A percentile compares a stretch with the other conserved stretches of the same genome.
Evolutionary conservation across 1,284 basidiomycete species (phyloP).

Genomic region (Pseudozyma pruni): DNA sequence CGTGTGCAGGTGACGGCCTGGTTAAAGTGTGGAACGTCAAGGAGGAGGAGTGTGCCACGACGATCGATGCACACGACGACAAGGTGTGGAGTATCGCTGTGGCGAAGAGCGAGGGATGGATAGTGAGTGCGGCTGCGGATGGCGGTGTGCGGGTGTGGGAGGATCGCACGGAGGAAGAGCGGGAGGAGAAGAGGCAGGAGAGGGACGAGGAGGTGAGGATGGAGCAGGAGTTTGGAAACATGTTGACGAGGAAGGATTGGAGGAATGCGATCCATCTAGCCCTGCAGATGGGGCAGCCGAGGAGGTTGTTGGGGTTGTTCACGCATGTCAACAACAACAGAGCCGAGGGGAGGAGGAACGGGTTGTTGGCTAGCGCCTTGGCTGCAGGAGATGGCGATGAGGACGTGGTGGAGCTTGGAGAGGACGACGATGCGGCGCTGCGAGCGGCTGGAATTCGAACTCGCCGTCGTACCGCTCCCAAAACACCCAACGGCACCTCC

Average conservation of each 20-base stretch:
- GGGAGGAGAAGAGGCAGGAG: conserved; percentile 69
- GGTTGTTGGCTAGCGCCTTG: conserved; percentile 5
- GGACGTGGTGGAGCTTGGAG: background rate
- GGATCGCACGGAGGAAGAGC: conserved; percentile 78
- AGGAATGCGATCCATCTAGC: conserved; percentile 89
- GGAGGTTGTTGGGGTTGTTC: conserved; percentile 85
- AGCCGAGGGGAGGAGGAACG: conserved; percentile 19
- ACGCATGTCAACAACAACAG: conserved; percentile 59
- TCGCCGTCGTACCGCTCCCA: background rate
- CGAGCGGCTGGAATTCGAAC: conserved; percentile 2
- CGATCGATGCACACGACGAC: conserved; percentile 92
- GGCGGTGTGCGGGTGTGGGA: conserved; percentile 92
- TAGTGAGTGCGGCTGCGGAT: conserved; percentile 93
- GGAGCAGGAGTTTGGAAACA: conserved; percentile 95
- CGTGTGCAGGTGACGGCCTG: conserved; percentile 89
- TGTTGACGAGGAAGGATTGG: conserved; percentile 87
- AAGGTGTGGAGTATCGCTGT: conserved; percentile 93
- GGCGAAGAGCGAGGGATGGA: conserved; percentile 78
- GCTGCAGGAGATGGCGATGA: conserved; percentile 11
- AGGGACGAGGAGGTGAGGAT: conserved; percentile 67
- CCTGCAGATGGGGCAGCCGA: conserved; percentile 90
- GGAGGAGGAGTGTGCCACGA: conserved; percentile 82
- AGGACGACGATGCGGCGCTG: conserved; percentile 2
- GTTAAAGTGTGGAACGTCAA: conserved; percentile 95
- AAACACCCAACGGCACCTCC: background rate